Evolutionary conservation across 1,284 basidiomycete genomes (phyloP), one percentile per base, ranked within the genome.

Genomic region (Schizopora paradoxa): DNA sequence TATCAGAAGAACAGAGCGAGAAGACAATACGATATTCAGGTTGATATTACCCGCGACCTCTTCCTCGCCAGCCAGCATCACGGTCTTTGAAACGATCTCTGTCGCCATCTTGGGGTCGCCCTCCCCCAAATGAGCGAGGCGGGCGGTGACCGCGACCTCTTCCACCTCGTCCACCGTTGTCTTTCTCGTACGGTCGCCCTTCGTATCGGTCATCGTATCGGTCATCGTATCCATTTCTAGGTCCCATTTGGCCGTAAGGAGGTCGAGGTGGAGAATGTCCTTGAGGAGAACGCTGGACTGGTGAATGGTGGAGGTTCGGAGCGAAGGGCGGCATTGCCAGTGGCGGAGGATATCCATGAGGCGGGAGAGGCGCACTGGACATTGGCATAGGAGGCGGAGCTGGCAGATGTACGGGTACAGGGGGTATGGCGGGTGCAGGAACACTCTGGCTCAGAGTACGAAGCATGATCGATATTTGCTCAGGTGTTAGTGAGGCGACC

Each of bases 391-490:
- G 13, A 18, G 22, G 23, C 6, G 18, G 42, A 25, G 14, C 32
- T 28, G 26, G 33, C 28, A 29, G 28, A 29, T 29, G 5, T 10
- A 14, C 8, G 8, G 33, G 33, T 35, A 35, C 8, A 25, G 36
- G 11, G 36, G 16, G 10, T 22, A 13, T 23, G 2, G 33, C 13
- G 4, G 38, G 21, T n/a, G 45, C 22, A n/a, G 48, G 48, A 4
- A 32, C 26, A 36, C 29, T 44, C 21, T 47, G 49, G 13, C 37
- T 37, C 25, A 51, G 26, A 38, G 47, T 45, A 5, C 70, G 70
- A 21, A 82, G 59, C 58, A 82, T 70, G 19, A 68, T 62, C 46
- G 78, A 74, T 19, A 82, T 72, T 58, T 82, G 79, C 45, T 79
- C 79, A 0, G 76, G 78, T 1, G 78, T 79, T 21, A 81, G 65